Evolutionary conservation across 805 yeast genomes (phyloP), one percentile per base, ranked within the genome.

Genomic region (Ogataea nakhonphanomensis): DNA sequence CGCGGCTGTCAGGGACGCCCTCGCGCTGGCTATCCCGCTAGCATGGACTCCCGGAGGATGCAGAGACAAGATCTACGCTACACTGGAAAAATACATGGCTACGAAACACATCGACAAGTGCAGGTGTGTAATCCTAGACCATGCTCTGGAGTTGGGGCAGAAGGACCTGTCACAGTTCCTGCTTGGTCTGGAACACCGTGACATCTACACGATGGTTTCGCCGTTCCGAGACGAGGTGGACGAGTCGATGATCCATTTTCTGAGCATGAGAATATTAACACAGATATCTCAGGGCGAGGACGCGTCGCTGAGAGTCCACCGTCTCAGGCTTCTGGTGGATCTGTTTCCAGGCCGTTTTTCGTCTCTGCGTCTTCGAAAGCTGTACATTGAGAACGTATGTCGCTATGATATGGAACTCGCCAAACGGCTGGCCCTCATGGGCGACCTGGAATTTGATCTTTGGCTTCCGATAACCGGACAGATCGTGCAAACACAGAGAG

Each of bases 11-110:
- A 37, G 33, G 10, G 64, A 61, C 30, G 52, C 64, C 1, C 14
- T 58, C n/a, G 41, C 64, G 0, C 26, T 57, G 14, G 49, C 67
- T 0, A 58, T 78, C 1, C 69, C 81, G 0, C 48, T 76, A 14
- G 42, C 61, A 1, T 54, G 55, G 57, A 50, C 56, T 4, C 33
- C 37, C 8, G 17, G 33, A 5, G 42, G 42, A 13, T 27, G 33
- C 33, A 23, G 17, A 23, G 14, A 38, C 7, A 17, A 27, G 9
- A 28, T 38, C 10, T 15, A 21, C 6, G 14, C 12, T 13, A 26
- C 8, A 10, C 17, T 38, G 9, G 17, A 9, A 8, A 21, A 28
- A 4, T 33, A 32, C 22, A 24, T 27, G 15, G 15, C 15, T 3
- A 9, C 15, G 2, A 6, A 15, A 9, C 11, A 32, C 13, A 23